Percentiles rank a stretch among this genome's conserved stretches.
Evolutionary conservation across 129 eudicot species (phyloP).

Genomic region (Centrapalus pauciflorus): DNA sequence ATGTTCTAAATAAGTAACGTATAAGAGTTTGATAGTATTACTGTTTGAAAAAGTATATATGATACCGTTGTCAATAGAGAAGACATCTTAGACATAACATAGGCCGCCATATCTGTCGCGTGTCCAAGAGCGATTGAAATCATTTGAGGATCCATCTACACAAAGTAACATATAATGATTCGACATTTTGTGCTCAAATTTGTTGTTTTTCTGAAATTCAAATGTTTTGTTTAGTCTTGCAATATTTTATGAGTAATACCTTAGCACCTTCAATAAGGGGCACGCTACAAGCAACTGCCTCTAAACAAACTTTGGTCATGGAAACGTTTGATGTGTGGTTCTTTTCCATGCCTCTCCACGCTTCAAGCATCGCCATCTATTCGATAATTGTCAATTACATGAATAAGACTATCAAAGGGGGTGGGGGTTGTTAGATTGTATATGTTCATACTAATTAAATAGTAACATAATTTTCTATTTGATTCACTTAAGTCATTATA

Average conservation of each 20-base stretch:
- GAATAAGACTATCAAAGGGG: no score
- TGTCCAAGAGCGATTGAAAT: constrained; percentile 31
- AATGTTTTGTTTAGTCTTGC: no score
- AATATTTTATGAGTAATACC: constrained; percentile 29
- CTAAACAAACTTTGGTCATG: constrained; percentile 42
- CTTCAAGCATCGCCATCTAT: constrained; percentile 44
- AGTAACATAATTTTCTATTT: no score
- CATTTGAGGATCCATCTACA: constrained; percentile 49
- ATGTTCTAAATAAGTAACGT: background rate
- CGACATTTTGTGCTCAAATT: background rate
- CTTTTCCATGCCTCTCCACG: constrained; percentile 58
- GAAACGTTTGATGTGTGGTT: constrained; percentile 43
- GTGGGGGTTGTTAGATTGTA: no score
- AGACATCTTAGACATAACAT: constrained; percentile 26
- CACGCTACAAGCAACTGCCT: constrained; percentile 47
- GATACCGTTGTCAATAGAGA: constrained; percentile 39
- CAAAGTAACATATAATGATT: background rate
- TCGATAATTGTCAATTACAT: background rate
- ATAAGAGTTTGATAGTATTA: background rate
- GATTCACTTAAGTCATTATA: no score
- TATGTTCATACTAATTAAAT: no score
- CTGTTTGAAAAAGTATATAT: background rate
- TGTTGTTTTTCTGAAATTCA: background rate
- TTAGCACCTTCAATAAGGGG: constrained; percentile 68
- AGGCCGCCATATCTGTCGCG: constrained; percentile 52